phyloP scores from a whole-genome alignment of 805 yeast genomes.

The Zygosaccharomyces gambellarensis region DNA sequence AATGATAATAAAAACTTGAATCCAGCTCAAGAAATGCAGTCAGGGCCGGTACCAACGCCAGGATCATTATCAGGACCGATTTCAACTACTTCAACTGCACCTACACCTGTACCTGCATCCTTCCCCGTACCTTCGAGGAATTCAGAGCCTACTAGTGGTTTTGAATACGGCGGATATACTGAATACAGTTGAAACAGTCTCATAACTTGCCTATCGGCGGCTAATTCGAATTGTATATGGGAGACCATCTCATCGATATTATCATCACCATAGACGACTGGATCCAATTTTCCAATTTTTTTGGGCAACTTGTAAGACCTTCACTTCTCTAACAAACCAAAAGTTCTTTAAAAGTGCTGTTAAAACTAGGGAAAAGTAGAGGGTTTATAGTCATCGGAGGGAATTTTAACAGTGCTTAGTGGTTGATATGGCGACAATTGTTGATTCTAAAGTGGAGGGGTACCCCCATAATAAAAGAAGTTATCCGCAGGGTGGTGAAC shows the following conservation, averaged over 20 bases:
- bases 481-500: slow-evolving; percentile 16
- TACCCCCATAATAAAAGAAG: slow-evolving; percentile 19
- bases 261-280: slow-evolving; percentile 41
- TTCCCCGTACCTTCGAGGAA: slow-evolving; percentile 1
- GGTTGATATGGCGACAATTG: slow-evolving; percentile 61
- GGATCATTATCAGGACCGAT: too few species aligned
- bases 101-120: slow-evolving; percentile 1
- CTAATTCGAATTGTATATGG: neutral
- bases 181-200: slow-evolving; percentile 25
- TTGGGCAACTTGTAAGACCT: neutral
- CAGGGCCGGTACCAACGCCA: neutral
- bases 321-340: neutral
- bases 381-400: slow-evolving; percentile 30
- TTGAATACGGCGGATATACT: slow-evolving; percentile 39
- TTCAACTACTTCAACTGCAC: neutral
- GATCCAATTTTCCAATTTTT: neutral
- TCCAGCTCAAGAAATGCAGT: neutral
- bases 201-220: neutral
- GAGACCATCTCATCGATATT: slow-evolving; percentile 65
- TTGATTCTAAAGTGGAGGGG: slow-evolving; percentile 33
- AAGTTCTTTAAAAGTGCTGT: neutral
- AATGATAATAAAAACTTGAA: slow-evolving; percentile 3
- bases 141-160: slow-evolving; percentile 28
- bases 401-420: slow-evolving; percentile 46
- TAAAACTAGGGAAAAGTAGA: neutral